phyloP scores from a whole-genome alignment of 345 rosid genomes.

The Ceriops decandra region DNA sequence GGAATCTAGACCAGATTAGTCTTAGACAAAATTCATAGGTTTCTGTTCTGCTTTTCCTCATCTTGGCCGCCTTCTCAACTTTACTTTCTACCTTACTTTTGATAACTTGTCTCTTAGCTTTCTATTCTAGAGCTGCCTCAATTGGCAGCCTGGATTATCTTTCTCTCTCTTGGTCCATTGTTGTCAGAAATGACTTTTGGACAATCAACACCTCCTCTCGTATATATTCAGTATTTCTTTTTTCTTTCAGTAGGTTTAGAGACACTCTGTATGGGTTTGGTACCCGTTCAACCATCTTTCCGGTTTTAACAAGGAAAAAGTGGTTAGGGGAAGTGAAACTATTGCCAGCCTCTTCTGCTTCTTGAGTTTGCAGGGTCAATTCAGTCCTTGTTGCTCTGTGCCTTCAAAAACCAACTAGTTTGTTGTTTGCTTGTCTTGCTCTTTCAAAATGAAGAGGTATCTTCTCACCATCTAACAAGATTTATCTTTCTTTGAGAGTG shows the following conservation, averaged over 20 bases:
- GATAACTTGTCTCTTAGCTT: constrained; percentile 19
- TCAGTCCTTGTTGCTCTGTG: constrained; percentile 26
- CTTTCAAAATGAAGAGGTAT: constrained; percentile 1
- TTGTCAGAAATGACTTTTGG: constrained; percentile 22
- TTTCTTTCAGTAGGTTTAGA: constrained; percentile 21
- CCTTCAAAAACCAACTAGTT: constrained; percentile 17
- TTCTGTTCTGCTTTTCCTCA: constrained; percentile 18
- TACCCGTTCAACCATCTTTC: constrained; percentile 49
- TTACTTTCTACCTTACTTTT: neutral
- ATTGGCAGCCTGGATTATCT: constrained; percentile 15
- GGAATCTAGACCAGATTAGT: constrained; percentile 25
- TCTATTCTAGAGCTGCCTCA: constrained; percentile 13
- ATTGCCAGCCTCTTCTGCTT: constrained; percentile 28
- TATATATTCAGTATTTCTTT: constrained; percentile 21
- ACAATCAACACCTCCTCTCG: constrained; percentile 24
- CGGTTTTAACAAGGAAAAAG: constrained; percentile 59
- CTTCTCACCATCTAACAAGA: constrained; percentile 3
- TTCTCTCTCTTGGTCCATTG: neutral
- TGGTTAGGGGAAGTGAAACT: constrained; percentile 43
- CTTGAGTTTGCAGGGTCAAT: constrained; percentile 14
- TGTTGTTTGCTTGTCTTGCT: constrained; percentile 3
- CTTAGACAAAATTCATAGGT: constrained; percentile 17
- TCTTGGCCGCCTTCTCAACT: constrained; percentile 10
- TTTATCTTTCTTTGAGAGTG: constrained; percentile 23
- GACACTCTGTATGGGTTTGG: constrained; percentile 20